Evolutionary conservation across 441 rosid genomes (phyloP).

Genomic region (Pelargonium australe): DNA sequence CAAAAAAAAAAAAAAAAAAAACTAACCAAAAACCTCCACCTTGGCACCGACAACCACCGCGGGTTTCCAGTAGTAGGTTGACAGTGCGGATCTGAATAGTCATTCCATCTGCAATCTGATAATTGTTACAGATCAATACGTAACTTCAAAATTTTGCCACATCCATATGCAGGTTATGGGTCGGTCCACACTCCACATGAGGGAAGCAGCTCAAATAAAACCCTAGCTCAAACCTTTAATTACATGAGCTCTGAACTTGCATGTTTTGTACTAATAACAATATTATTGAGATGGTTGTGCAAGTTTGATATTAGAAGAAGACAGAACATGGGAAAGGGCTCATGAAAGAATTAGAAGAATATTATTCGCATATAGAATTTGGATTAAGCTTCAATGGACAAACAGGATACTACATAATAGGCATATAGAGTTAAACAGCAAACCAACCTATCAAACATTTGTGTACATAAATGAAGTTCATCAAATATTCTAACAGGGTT

Average conservation of each 20-base stretch:
- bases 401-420: not conserved
- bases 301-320: not conserved
- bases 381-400: not conserved
- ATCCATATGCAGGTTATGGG: not conserved
- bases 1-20: constrained; percentile 20
- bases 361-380: not conserved
- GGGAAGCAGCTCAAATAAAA: constrained; percentile 6
- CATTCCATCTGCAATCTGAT: constrained; percentile 99
- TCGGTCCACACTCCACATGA: not conserved
- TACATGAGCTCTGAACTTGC: not conserved
- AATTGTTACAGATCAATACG: constrained; percentile 17
- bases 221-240: not conserved
- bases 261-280: not conserved
- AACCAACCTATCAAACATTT: not conserved
- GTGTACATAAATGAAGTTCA: not conserved
- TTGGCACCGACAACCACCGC: constrained; percentile 52
- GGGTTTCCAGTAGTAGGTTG: constrained; percentile 90
- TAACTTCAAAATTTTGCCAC: constrained; percentile 16
- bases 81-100: constrained; percentile 72
- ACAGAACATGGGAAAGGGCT: not conserved
- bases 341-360: constrained; percentile 6
- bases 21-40: constrained; percentile 91
- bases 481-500: not conserved
- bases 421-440: not conserved
- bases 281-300: not conserved